Base-by-base conservation (phyloP, 176 grass and related monocot genomes). In the Thalia dealbata region DNA sequence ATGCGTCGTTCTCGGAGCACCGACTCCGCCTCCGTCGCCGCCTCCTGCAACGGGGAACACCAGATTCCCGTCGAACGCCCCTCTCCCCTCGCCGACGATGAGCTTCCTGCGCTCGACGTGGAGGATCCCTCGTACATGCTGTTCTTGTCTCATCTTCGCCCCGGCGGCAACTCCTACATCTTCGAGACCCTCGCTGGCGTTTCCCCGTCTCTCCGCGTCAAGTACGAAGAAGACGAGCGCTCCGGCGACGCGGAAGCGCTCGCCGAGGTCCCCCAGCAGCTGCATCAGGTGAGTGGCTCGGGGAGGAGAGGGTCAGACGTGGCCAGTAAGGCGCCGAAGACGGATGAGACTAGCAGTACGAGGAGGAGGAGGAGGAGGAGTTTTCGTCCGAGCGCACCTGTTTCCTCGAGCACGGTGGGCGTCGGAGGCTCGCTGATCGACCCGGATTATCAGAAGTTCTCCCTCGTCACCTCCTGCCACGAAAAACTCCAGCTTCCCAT, bases 101-200 rank as follows among this genome's bases (percentile, higher is more conserved):
- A 19, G 54, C 7, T 7, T n/a, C 21, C 21, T 7, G 21, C 6
- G 21, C 19, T n/a, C 54, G 54, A 19, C 54, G 21, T 48, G 4
- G 59, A 6, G 44, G 92, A 96, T 78, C 69, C 84, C 5, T 75
- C 87, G 3, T 96, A 87, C 63, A 72, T 80, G 67, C 79, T 84
- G 54, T 96, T 87, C 82, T 74, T 91, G 67, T 56, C 69, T 60
- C 74, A 80, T 80, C 32, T 89, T 18, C 75, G 63, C 65, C 25
- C 74, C 30, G 76, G 86, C 18, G 88, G 81, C 32, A 68, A 86
- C 8, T 84, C 86, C 38, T 89, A 89, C 64, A 19, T 55, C 69
- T 67, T 83, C 64, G 84, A 91, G 70, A 64, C 82, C 27, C 73
- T 50, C 2, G 9, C 46, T 28, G 52, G 41, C 6, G 85, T 74